Percentiles rank a stretch among this genome's conserved stretches.
These are phyloP conservation scores for Anthracocystis walkeri DNA, from an alignment of 1,284 basidiomycete genomes.

Conservation along the genomic window DNA sequence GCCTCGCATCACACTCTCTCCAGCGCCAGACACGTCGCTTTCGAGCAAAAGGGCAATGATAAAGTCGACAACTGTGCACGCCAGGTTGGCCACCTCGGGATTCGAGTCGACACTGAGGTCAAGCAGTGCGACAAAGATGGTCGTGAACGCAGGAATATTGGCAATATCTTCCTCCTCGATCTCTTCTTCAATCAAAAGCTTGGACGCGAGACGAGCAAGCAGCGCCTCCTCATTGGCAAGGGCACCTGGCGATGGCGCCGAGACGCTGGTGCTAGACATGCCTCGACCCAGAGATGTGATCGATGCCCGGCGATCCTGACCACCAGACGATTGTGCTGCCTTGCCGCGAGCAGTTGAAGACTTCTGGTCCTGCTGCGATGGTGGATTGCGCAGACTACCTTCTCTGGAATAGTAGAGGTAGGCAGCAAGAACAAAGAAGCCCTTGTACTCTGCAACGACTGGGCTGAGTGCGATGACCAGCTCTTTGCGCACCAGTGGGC, in stretches of 20 bases:
- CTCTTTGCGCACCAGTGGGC: constrained; percentile 95
- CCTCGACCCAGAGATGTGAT: constrained; percentile 15
- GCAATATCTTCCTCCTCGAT: constrained; percentile 82
- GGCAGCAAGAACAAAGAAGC: constrained; percentile 93
- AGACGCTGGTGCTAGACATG: constrained; percentile 19
- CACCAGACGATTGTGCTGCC: constrained; percentile 15
- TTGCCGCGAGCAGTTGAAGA: constrained; percentile 18
- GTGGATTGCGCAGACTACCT: constrained; percentile 20
- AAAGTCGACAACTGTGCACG: constrained; percentile 91
- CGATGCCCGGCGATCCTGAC: constrained; percentile 18
- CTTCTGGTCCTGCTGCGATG: constrained; percentile 23
- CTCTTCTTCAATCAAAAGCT: constrained; percentile 75
- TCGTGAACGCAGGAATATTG: constrained; percentile 88
- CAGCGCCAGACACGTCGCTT: constrained; percentile 78
- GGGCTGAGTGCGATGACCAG: constrained; percentile 90
- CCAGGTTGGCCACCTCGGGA: constrained; percentile 88
- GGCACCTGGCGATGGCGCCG: constrained; percentile 14
- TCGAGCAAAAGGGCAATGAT: constrained; percentile 88
- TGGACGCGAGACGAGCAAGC: constrained; percentile 78
- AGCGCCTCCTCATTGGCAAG: constrained; percentile 73
- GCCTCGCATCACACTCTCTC: constrained; percentile 39
- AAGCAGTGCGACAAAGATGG: constrained; percentile 87
- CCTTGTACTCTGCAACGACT: constrained; percentile 93
- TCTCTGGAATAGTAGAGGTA: constrained; percentile 89
- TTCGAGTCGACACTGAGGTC: constrained; percentile 94